These are phyloP conservation scores for Pseudonectria foliicola DNA, from an alignment of 2,329 filamentous ascomycete species.

Conservation along the genomic window DNA sequence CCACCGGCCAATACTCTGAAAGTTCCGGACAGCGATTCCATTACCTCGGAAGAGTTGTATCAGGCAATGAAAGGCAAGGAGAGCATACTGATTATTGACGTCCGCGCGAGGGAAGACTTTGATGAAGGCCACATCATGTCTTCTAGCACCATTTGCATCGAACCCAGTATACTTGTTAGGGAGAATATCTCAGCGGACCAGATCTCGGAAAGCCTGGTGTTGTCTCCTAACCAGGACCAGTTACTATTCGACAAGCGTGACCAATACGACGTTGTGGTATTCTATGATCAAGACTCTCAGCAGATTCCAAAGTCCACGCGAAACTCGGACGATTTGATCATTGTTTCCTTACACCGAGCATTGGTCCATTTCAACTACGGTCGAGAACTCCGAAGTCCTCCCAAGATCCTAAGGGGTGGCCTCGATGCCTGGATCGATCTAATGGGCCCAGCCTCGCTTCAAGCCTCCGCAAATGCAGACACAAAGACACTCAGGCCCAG, in stretches of 20 bases:
- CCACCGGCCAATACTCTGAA: conserved; percentile 36
- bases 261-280: conserved; percentile 79
- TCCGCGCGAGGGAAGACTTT: conserved; percentile 71
- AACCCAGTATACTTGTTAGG: conserved; percentile 66
- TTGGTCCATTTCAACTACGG: conserved; percentile 78
- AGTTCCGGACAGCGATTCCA: conserved; percentile 47
- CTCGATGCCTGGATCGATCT: conserved; percentile 80
- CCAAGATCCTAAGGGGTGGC: conserved; percentile 75
- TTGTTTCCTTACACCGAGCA: conserved; percentile 70
- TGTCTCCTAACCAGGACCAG: conserved; percentile 70
- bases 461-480: conserved; percentile 33
- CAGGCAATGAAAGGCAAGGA: conserved; percentile 54
- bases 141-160: conserved; percentile 79
- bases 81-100: conserved; percentile 77
- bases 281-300: conserved; percentile 70
- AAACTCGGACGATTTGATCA: conserved; percentile 40
- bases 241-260: conserved; percentile 64
- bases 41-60: conserved; percentile 64
- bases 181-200: conserved; percentile 57
- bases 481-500: conserved; percentile 9
- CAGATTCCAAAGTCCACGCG: conserved; percentile 34
- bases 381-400: conserved; percentile 63
- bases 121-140: conserved; percentile 86
- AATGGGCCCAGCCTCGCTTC: conserved; percentile 62
- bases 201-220: conserved; percentile 59